Base-by-base conservation (phyloP, 2,329 filamentous ascomycete species). In the Cladorrhinum sp. region DNA sequence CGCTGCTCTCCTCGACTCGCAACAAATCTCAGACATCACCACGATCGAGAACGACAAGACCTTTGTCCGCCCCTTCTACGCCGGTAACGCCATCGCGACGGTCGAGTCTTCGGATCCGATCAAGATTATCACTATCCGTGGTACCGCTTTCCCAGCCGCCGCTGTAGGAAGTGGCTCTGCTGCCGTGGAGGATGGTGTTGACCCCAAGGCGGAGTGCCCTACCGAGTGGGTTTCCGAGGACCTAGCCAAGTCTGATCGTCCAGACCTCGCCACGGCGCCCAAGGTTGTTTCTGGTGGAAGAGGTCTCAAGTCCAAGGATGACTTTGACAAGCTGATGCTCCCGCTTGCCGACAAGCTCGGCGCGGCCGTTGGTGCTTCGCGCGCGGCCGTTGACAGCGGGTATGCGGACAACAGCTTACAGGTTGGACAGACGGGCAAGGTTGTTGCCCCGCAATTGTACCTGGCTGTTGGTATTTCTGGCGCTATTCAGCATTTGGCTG, bases 351-450 rank as follows among this genome's bases (percentile, higher is more conserved):
- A 99, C 75, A 86, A 92, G 1, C 82, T 99, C 2, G 94, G 93
- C 50, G 95, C 95, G n/a, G 95, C 95, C 3, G 92, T 99, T 63
- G 95, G 95, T 70, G 95, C 95, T 26, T 96, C 92, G 56, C 87
- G 95, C 70, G 95, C 95, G 18, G 95, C 95, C 9, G 95, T 99
- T 46, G 95, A 99, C 78, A 96, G 91, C 69, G 95, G 95, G 4
- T 99, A 97, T 72, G 95, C 95, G 28, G 95, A 99, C 80, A 99
- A 99, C 83, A 96, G 92, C 75, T 80, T 99, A 69, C 95, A 99
- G 79, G 94, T 99, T 66, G 95, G 95, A 51, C 95, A 99, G 82
- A 99, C 95, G 14, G 95, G 95, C 71, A 99, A 99, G 85, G 96
- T 98, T 64, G 94, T 99, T 58, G 95, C 95, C 52, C 95, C 95